Base-by-base conservation (phyloP, 208 protist genomes). In the Endotrypanum monterogeii region DNA sequence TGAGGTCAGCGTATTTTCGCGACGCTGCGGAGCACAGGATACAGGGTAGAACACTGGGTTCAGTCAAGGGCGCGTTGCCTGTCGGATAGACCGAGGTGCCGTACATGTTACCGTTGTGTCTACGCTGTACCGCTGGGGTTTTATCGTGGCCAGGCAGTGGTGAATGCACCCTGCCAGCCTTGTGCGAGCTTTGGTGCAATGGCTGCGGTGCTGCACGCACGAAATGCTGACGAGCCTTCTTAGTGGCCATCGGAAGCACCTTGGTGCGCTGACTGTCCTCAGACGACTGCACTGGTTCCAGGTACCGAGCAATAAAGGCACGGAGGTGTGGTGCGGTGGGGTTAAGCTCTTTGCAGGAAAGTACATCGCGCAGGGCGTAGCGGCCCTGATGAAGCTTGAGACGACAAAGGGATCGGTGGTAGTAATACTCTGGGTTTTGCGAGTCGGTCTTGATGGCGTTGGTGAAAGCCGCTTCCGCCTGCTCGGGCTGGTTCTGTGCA, bases 381-480 rank as follows among this genome's bases (percentile, higher is more conserved):
- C 83, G 88, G 23, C 83, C 79, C 71, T 95, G 86, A 73, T 89
- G 67, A n/a, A 97, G 83, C 55, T 87, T 82, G 76, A 97, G 93
- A 14, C 93, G 84, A 68, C 88, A 94, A 41, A 91, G 63, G 1
- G 93, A 90, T 12, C 93, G 87, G 74, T 97, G 90, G 62, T 94
- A 94, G 78, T 87, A 97, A 74, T 94, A 97, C 50, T 92, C 67
- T 9, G 93, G 83, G 73, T 95, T 88, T 9, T 68, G 73, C 35
- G 87, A 72, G 71, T 86, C 87, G 44, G 82, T 81, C 70, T 86
- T 87, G 73, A 97, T 97, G 28, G 93, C 93, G 68, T 88, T 92
- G 30, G 88, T 94, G 87, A 94, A 97, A 80, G 95, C 89, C 46
- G 67, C 51, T 69, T 97, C 90, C 25, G 93, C 93, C 72, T 92